Evolutionary conservation across 2,329 filamentous ascomycete genomes (phyloP).

Genomic region (Fusarium penzigii): DNA sequence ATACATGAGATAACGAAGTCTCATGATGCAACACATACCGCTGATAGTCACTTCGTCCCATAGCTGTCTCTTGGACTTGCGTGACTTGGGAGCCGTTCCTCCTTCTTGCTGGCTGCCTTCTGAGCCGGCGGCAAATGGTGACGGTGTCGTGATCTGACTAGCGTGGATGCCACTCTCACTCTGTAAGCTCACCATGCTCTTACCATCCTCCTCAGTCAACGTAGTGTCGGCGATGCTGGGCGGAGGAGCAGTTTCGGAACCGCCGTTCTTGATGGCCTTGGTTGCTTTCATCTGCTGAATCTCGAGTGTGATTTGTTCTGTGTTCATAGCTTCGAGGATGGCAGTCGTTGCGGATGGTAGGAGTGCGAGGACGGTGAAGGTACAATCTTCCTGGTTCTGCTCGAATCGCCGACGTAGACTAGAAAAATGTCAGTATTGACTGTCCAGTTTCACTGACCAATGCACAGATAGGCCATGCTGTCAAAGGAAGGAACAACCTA

Average conservation of each 20-base stretch:
- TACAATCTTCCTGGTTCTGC: conserved; percentile 98
- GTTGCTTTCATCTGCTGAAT: conserved; percentile 88
- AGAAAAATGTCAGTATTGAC: conserved; percentile 9
- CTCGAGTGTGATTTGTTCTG: conserved; percentile 90
- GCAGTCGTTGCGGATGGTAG: conserved; percentile 89
- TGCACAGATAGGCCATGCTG: too few species aligned
- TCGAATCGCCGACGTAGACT: conserved; percentile 95
- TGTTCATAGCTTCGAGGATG: conserved; percentile 83
- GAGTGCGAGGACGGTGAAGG: conserved; percentile 94
- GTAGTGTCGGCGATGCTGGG: conserved; percentile 69
- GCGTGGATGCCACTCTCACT: conserved; percentile 83
- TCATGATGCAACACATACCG: too few species aligned
- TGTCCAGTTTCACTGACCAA: neutral
- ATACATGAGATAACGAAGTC: too few species aligned
- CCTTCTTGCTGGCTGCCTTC: conserved; percentile 42
- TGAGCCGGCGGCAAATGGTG: conserved; percentile 44
- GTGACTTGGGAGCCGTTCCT: conserved; percentile 47
- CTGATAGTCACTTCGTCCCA: conserved; percentile 98
- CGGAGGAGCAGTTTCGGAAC: conserved; percentile 54
- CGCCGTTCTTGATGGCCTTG: conserved; percentile 59
- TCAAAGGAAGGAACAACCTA: conserved; percentile 50
- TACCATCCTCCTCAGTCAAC: conserved; percentile 78
- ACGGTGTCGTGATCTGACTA: conserved; percentile 69
- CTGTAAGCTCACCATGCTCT: conserved; percentile 72
- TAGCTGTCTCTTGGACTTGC: conserved; percentile 84